Percentiles rank a stretch among this genome's conserved stretches.
These are phyloP conservation scores for Ophiostoma populinum DNA, from an alignment of 2,329 filamentous ascomycete genomes.

Conservation along the genomic window DNA sequence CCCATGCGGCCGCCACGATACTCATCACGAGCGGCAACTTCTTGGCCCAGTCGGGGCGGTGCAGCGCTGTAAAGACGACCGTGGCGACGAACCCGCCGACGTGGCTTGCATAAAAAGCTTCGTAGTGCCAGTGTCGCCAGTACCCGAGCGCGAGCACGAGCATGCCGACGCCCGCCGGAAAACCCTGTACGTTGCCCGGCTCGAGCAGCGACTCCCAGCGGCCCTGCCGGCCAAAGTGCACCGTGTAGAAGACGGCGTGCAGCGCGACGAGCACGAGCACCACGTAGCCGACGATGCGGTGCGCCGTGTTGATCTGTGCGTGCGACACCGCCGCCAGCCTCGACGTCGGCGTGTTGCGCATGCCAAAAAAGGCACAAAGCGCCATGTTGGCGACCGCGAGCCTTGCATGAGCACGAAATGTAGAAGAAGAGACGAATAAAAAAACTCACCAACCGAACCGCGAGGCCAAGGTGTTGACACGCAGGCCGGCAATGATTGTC, in stretches of 20 bases:
- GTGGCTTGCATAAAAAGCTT: conserved; percentile 29
- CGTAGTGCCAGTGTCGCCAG: conserved; percentile 22
- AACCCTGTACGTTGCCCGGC: conserved; percentile 18
- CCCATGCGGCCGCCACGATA: conserved; percentile 25
- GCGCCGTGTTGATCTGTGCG: conserved; percentile 15
- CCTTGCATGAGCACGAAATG: not conserved
- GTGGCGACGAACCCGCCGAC: conserved; percentile 23
- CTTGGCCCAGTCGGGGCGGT: conserved; percentile 24
- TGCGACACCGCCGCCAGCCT: conserved; percentile 35
- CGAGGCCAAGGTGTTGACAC: conserved; percentile 5
- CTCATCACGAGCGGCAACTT: conserved; percentile 21
- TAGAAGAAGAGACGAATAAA: not conserved
- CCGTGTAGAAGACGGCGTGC: conserved; percentile 20
- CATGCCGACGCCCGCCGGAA: conserved; percentile 21
- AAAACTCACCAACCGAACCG: conserved; percentile 7
- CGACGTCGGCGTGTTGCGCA: conserved; percentile 40
- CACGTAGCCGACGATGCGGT: conserved; percentile 27
- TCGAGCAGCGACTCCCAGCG: conserved; percentile 14
- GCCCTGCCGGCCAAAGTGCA: conserved; percentile 15
- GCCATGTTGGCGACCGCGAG: conserved; percentile 23
- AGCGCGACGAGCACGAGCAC: conserved; percentile 20
- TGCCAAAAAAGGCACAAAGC: conserved; percentile 32
- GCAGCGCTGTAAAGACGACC: conserved; percentile 24
- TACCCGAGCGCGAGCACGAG: conserved; percentile 18
- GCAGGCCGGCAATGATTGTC: conserved; percentile 1